phyloP scores from a whole-genome alignment of 495 filamentous ascomycete species.

The Lepidopterella palustris region DNA sequence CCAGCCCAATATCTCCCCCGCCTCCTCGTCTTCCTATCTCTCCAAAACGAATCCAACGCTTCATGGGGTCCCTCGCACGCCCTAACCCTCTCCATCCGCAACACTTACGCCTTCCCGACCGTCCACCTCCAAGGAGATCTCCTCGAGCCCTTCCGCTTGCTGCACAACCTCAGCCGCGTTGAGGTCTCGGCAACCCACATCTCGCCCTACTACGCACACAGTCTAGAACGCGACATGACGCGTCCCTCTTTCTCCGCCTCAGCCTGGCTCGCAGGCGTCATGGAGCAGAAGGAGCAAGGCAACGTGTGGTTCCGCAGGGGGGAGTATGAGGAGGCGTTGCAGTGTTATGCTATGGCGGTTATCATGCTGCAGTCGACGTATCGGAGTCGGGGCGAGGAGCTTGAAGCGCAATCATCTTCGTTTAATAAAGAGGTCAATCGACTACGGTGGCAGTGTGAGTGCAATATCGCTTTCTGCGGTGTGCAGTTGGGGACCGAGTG shows the following conservation, averaged over 20 bases:
- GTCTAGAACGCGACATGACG: not conserved
- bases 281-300: not conserved
- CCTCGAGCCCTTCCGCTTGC: constrained; percentile 14
- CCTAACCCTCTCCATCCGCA: constrained; percentile 1
- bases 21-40: constrained; percentile 11
- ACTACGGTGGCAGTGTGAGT: constrained; percentile 12
- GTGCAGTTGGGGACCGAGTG: not conserved
- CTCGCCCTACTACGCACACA: not conserved
- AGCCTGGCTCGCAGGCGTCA: not conserved
- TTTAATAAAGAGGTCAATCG: constrained; percentile 10
- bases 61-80: constrained; percentile 5
- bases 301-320: not conserved
- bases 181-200: too few species aligned
- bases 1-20: constrained; percentile 20
- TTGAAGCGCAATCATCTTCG: constrained; percentile 1
- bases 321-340: too few species aligned
- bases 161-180: constrained; percentile 9
- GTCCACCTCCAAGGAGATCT: constrained; percentile 13
- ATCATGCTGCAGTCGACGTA: not conserved
- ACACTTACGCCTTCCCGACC: constrained; percentile 8
- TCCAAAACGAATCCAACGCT: not conserved
- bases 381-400: not conserved
- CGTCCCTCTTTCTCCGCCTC: not conserved
- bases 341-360: too few species aligned
- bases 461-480: constrained; percentile 8